These are phyloP conservation scores for Dendrocalamus sinicus DNA, from an alignment of 176 grass and related monocot species.

Conservation along the genomic window DNA sequence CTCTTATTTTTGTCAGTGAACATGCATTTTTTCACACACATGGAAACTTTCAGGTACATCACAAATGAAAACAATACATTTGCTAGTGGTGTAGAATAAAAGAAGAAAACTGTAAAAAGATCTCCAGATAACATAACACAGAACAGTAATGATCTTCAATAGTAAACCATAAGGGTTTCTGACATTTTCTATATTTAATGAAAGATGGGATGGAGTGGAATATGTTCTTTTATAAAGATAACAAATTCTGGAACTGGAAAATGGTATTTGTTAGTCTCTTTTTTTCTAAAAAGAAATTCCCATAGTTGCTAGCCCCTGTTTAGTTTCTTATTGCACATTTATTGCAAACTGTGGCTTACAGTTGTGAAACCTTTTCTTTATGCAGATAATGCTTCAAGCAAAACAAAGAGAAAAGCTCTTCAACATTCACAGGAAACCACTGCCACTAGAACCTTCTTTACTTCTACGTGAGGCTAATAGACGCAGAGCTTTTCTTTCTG, in stretches of 20 bases:
- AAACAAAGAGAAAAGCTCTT: slow-evolving; percentile 92
- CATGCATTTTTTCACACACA: neutral
- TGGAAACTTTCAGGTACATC: slow-evolving; percentile 30
- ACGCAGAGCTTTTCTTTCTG: slow-evolving; percentile 93
- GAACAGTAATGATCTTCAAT: neutral
- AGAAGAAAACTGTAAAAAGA: neutral
- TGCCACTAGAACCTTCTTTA: slow-evolving; percentile 90
- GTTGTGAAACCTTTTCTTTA: slow-evolving; percentile 41
- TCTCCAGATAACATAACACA: neutral
- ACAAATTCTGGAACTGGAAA: slow-evolving; percentile 20
- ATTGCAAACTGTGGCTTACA: slow-evolving; percentile 44
- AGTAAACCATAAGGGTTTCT: neutral
- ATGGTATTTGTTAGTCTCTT: neutral
- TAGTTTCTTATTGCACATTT: slow-evolving; percentile 28
- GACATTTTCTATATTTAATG: slow-evolving; percentile 10
- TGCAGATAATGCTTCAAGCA: slow-evolving; percentile 89
- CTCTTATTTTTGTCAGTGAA: slow-evolving; percentile 6
- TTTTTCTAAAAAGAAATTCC: neutral
- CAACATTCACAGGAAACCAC: slow-evolving; percentile 86
- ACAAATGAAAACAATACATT: slow-evolving; percentile 19
- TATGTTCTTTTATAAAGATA: neutral
- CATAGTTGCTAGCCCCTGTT: neutral
- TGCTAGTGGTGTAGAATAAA: slow-evolving; percentile 13
- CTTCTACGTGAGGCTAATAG: slow-evolving; percentile 96
- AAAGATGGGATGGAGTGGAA: neutral